Evolutionary conservation across 164 flowering plant species (phyloP), one percentile per base, ranked within the genome.

Genomic region (Stephania yunnanensis): DNA sequence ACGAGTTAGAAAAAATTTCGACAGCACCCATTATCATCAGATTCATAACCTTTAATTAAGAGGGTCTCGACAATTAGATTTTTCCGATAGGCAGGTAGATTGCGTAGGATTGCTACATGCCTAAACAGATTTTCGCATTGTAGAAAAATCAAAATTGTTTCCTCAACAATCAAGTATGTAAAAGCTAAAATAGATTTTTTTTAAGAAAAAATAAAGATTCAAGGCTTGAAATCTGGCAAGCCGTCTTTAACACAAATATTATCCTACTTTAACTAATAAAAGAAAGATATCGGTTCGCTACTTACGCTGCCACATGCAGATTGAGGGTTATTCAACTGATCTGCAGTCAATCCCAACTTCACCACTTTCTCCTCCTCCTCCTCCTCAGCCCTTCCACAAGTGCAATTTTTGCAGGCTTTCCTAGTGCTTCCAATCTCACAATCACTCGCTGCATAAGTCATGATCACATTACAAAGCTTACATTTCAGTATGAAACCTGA

Each of bases 361-460:
- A 72, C 70, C 20, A 83, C 92, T 75, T 88, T 89, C 80, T 87
- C 87, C 82, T 94, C 98, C 80, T 87, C 87, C 82, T 94, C 98
- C 69, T 73, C 94, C 78, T 92, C 98, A 46, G 97, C 99, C 78
- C 97, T 82, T 58, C 99, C 98, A 83, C 99, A 96, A 45, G 85
- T 84, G 85, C 99, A 96, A 77, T 92, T 92, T 82, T 96, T 96
- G 89, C 99, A 96, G 72, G 99, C 99, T 84, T 96, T 94, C 86
- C 87, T 87, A 25, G 95, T 87, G 82, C 85, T 89, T 82, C 93
- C 95, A 78, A 92, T 91, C 86, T 91, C 98, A 83, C 99, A 96
- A 73, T 92, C 99, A 72, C 83, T 92, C 73, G 83, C 91, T 89
- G 88, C 84, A 81, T 50, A 78, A 72, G 64, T 17, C 19, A 17